Base-by-base conservation (phyloP, 768 basidiomycete genomes). In the Tricholoma furcatifolium region DNA sequence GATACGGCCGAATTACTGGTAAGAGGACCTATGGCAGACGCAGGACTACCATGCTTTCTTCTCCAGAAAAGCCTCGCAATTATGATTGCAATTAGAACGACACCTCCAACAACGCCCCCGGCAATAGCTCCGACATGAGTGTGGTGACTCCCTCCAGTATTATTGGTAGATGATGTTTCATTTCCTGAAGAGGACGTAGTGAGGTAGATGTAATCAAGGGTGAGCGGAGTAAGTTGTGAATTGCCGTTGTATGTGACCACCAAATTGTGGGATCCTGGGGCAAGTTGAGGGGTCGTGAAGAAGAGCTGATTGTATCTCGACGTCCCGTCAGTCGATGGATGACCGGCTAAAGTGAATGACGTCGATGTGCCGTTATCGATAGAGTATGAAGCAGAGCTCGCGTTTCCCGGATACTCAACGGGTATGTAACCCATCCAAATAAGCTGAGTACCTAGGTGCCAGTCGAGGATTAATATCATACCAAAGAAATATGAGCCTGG, bases 21-120 rank as follows among this genome's bases (percentile, higher is more conserved):
- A n/a, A n/a, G n/a, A n/a, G n/a, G n/a, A n/a, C n/a, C n/a, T n/a
- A n/a, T n/a, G n/a, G n/a, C n/a, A n/a, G n/a, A n/a, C n/a, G n/a
- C n/a, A n/a, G n/a, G n/a, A n/a, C n/a, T n/a, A 6, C n/a, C n/a
- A 17, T 41, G 9, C 40, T 42, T 41, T n/a, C 27, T 21, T 38
- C 46, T 34, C 39, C 21, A 40, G 51, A 57, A 44, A 15, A 53
- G 2, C 10, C 42, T 18, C 4, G 47, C 6, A 27, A 56, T 18
- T 11, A 50, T 27, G 35, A 50, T 21, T 12, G 21, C 32, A 32
- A 50, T 40, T 12, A 43, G n/a, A 18, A 42, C 56, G 10, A 60
- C 12, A 6, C 57, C 57, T 5, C 59, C 62, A 30, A 63, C 24
- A 30, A 51, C 50, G 36, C 60, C 63, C 1, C 62, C 63, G n/a